phyloP scores from a whole-genome alignment of 371 early-diverging fungal genomes.

The Encephalitozoon hellem region DNA sequence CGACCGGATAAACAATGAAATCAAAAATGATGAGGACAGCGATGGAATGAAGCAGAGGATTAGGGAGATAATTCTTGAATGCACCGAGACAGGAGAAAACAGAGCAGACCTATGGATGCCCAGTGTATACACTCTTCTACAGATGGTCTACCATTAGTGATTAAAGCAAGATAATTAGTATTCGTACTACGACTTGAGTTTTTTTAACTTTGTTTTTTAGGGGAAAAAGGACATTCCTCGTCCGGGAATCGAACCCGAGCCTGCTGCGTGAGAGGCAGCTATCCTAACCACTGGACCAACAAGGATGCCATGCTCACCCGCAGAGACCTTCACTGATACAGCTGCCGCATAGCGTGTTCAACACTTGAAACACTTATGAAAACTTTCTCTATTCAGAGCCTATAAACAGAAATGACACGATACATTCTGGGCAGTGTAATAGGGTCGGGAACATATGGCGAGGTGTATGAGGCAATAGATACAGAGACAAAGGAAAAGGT shows the following conservation, averaged over 20 bases:
- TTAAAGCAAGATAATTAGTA: background rate
- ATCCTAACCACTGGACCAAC: constrained; percentile 51
- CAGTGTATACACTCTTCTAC: constrained; percentile 7
- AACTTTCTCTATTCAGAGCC: background rate
- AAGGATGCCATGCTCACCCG: background rate
- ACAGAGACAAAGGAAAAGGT: constrained; percentile 52
- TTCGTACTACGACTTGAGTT: background rate
- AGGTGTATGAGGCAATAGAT: constrained; percentile 60
- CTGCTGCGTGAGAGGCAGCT: constrained; percentile 39
- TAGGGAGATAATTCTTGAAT: background rate
- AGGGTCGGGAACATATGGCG: constrained; percentile 61
- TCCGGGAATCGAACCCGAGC: constrained; percentile 53
- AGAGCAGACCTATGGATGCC: constrained; percentile 29
- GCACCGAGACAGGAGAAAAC: background rate
- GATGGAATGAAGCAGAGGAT: background rate
- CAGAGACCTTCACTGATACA: no score
- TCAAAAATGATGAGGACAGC: background rate
- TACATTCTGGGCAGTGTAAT: constrained; percentile 57
- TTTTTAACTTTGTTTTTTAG: background rate
- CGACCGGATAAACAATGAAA: background rate
- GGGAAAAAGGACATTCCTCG: constrained; percentile 25
- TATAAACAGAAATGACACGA: constrained; percentile 50
- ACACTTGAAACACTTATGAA: background rate
- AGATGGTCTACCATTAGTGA: constrained; percentile 20
- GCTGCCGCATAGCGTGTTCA: no score